Conservation (phyloP, 2,329 filamentous ascomycete species). For the Curvularia eragrostidis region DNA sequence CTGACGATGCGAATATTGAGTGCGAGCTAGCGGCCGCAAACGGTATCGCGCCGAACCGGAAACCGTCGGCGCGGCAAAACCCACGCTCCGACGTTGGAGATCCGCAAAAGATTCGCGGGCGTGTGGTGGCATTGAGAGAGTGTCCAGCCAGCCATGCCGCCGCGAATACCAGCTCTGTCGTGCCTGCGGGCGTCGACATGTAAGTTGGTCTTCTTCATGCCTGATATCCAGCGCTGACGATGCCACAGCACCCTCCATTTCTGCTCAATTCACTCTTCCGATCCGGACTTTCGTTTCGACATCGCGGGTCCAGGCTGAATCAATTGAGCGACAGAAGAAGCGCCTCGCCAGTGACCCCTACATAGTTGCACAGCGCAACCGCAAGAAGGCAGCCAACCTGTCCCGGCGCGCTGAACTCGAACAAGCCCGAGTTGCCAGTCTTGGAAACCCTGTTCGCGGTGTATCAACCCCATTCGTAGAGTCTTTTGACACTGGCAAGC, state of each 20-base stretch:
- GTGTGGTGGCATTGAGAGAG: slow-evolving; percentile 11
- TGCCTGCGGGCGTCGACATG: slow-evolving; percentile 53
- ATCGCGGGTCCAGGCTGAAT: slow-evolving; percentile 64
- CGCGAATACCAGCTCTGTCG: slow-evolving; percentile 54
- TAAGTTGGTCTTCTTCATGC: slow-evolving; percentile 21
- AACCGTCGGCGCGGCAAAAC: slow-evolving; percentile 19
- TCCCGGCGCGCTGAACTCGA: slow-evolving; percentile 74
- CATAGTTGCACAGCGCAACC: slow-evolving; percentile 77
- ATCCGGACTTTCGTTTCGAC: slow-evolving; percentile 67
- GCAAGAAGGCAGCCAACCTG: slow-evolving; percentile 83
- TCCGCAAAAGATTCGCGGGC: slow-evolving; percentile 29
- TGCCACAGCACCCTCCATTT: slow-evolving; percentile 26
- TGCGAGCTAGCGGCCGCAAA: slow-evolving; percentile 20
- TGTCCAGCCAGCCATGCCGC: slow-evolving; percentile 51
- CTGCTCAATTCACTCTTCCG: slow-evolving; percentile 58
- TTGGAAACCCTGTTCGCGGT: slow-evolving; percentile 82
- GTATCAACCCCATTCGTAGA: slow-evolving; percentile 80
- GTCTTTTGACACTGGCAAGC: slow-evolving; percentile 72
- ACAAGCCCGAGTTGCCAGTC: slow-evolving; percentile 66
- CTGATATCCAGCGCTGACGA: slow-evolving; percentile 1
- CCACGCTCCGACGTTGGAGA: slow-evolving; percentile 1
- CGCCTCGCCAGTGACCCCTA: slow-evolving; percentile 80
- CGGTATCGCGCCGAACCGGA: slow-evolving; percentile 12
- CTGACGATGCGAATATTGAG: slow-evolving; percentile 24
- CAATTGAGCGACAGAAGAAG: slow-evolving; percentile 58